Evolutionary conservation across 202 grass and related monocot species (phyloP).

Genomic region (Panicum virgatum): DNA sequence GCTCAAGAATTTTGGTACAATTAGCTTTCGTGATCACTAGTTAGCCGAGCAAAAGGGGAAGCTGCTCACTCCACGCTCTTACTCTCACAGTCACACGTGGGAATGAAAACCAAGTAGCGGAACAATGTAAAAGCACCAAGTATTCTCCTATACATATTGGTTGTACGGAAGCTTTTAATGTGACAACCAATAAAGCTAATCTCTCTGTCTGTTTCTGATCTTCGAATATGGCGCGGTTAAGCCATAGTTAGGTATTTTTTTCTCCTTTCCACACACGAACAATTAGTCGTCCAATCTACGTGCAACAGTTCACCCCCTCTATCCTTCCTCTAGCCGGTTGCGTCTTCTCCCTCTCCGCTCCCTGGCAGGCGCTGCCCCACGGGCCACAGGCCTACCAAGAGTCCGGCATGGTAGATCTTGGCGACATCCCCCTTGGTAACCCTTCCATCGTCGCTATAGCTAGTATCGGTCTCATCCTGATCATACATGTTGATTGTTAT

Average conservation of each 20-base stretch:
- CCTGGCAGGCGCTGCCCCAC: neutral
- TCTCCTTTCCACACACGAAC: no score
- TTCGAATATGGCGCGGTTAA: no score
- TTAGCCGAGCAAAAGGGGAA: neutral
- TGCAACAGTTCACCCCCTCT: neutral
- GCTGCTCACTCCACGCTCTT: neutral
- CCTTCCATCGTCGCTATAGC: neutral
- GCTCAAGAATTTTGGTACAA: neutral
- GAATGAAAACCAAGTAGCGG: neutral
- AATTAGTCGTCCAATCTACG: neutral
- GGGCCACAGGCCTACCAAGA: neutral
- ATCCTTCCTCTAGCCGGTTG: neutral
- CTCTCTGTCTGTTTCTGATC: neutral
- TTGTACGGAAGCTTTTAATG: neutral
- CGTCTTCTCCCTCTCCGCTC: neutral
- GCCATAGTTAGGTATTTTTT: neutral
- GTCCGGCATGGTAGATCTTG: neutral
- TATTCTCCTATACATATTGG: no score
- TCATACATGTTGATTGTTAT: neutral
- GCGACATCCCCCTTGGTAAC: neutral
- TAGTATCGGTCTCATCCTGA: neutral
- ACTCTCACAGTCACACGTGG: neutral
- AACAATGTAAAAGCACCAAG: neutral
- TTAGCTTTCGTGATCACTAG: neutral
- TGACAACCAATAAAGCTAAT: neutral